phyloP scores from a whole-genome alignment of 805 yeast genomes.

The Citeromyces nyonsensis region DNA sequence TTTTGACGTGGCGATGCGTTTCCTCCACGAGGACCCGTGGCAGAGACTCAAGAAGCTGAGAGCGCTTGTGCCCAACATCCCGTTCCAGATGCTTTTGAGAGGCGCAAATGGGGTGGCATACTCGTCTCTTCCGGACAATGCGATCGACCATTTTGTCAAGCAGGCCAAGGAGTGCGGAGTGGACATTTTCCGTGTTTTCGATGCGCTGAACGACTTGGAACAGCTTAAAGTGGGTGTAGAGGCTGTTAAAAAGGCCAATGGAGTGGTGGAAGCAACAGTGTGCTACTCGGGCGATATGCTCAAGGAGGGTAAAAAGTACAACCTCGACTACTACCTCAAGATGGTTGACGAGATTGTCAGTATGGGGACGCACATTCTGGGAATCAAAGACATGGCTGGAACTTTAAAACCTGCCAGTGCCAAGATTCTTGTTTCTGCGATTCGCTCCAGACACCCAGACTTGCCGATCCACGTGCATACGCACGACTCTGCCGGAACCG shows the following conservation, averaged over 20 bases:
- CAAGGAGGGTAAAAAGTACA: slow-evolving; percentile 89
- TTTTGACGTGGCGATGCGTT: slow-evolving; percentile 96
- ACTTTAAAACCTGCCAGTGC: slow-evolving; percentile 95
- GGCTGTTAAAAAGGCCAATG: slow-evolving; percentile 97
- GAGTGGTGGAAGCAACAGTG: slow-evolving; percentile 96
- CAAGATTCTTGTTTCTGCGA: slow-evolving; percentile 55
- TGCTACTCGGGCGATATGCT: slow-evolving; percentile 99
- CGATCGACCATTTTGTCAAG: slow-evolving; percentile 90
- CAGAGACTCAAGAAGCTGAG: slow-evolving; percentile 81
- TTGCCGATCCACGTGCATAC: slow-evolving; percentile 97
- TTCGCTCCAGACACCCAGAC: slow-evolving; percentile 80
- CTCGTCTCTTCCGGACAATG: slow-evolving; percentile 95
- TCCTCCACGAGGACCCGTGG: slow-evolving; percentile 98
- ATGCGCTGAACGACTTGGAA: slow-evolving; percentile 91
- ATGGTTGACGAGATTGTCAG: slow-evolving; percentile 73
- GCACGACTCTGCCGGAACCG: slow-evolving; percentile 99
- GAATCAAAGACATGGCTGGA: slow-evolving; percentile 99
- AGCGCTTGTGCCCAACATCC: slow-evolving; percentile 89
- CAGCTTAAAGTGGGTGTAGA: slow-evolving; percentile 95
- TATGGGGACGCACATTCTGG: slow-evolving; percentile 93
- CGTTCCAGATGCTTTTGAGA: slow-evolving; percentile 97
- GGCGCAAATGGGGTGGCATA: slow-evolving; percentile 99
- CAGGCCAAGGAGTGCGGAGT: slow-evolving; percentile 95
- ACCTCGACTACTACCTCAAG: slow-evolving; percentile 73
- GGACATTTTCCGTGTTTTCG: slow-evolving; percentile 95